phyloP scores from a whole-genome alignment of 306 rosid genomes.

The Benincasa hispida region DNA sequence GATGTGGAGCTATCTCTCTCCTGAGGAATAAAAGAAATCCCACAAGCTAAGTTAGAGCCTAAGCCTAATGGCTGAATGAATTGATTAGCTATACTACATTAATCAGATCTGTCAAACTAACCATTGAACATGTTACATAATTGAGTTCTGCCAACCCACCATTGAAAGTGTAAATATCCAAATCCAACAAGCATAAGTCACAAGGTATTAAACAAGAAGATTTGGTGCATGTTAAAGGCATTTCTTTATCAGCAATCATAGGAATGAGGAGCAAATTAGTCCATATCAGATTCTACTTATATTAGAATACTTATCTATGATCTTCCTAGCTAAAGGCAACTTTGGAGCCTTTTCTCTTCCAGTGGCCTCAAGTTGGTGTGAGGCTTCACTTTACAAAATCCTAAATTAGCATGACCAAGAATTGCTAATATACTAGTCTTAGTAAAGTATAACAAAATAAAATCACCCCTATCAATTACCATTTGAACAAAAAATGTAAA shows the following conservation, averaged over 20 bases:
- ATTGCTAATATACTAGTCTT: too few species aligned
- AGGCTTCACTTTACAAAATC: too few species aligned
- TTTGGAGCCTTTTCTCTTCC: too few species aligned
- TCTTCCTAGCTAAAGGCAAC: neutral
- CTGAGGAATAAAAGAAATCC: constrained; percentile 29
- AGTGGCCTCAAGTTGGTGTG: too few species aligned
- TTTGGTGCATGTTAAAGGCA: neutral
- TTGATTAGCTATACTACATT: neutral
- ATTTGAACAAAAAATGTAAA: too few species aligned
- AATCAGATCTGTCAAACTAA: neutral
- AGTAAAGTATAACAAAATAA: too few species aligned
- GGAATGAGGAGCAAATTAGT: neutral
- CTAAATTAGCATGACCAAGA: too few species aligned
- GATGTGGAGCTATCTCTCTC: constrained; percentile 87
- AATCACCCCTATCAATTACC: too few species aligned
- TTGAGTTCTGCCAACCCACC: neutral
- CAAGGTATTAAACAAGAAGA: neutral
- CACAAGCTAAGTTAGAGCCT: constrained; percentile 10
- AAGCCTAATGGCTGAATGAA: neutral
- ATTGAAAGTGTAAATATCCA: neutral
- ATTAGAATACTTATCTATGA: neutral
- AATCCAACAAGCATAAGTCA: neutral
- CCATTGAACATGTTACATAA: neutral
- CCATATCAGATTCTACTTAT: neutral
- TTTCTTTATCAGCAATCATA: neutral